Percentiles rank a stretch among this genome's conserved stretches.
These are phyloP conservation scores for Pilobolus umbonatus DNA, from an alignment of 192 early-diverging fungal species.

Conservation along the genomic window DNA sequence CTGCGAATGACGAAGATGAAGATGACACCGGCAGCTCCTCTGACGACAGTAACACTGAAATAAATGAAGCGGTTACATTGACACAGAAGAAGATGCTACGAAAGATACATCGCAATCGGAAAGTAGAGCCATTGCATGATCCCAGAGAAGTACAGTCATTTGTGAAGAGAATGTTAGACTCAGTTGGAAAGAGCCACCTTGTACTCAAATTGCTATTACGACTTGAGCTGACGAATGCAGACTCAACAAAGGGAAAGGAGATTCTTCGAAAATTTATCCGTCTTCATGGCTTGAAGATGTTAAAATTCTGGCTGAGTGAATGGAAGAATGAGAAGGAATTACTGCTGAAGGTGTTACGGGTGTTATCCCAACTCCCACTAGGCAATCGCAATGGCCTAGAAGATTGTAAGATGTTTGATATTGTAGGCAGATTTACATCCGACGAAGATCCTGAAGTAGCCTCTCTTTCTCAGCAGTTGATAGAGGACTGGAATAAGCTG, in stretches of 20 bases:
- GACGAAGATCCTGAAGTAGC: conserved; percentile 42
- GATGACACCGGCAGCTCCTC: conserved; percentile 29
- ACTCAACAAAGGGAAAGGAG: conserved; percentile 16
- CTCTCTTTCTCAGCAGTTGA: conserved; percentile 42
- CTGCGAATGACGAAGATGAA: conserved; percentile 26
- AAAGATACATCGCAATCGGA: conserved; percentile 29
- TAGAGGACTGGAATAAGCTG: conserved; percentile 45
- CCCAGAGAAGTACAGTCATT: conserved; percentile 71
- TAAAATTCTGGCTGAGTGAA: conserved; percentile 71
- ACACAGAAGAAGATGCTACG: conserved; percentile 34
- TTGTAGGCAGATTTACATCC: conserved; percentile 48
- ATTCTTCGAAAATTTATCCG: conserved; percentile 57
- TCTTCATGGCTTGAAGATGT: conserved; percentile 65
- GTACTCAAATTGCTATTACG: conserved; percentile 57
- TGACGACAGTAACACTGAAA: conserved; percentile 7
- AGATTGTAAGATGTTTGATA: conserved; percentile 70
- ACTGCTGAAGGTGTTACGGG: conserved; percentile 45
- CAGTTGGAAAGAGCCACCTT: conserved; percentile 46
- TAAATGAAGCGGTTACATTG: conserved; percentile 4
- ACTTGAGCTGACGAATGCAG: conserved; percentile 51
- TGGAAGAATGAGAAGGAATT: conserved; percentile 58
- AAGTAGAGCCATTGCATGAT: conserved; percentile 50
- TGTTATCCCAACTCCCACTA: conserved; percentile 75
- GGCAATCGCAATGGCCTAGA: conserved; percentile 74
- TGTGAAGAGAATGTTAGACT: conserved; percentile 70